Percentiles rank a stretch among this genome's conserved stretches.
These are phyloP conservation scores for Fistulinella prunicolor DNA, from an alignment of 768 basidiomycete species.

Conservation along the genomic window DNA sequence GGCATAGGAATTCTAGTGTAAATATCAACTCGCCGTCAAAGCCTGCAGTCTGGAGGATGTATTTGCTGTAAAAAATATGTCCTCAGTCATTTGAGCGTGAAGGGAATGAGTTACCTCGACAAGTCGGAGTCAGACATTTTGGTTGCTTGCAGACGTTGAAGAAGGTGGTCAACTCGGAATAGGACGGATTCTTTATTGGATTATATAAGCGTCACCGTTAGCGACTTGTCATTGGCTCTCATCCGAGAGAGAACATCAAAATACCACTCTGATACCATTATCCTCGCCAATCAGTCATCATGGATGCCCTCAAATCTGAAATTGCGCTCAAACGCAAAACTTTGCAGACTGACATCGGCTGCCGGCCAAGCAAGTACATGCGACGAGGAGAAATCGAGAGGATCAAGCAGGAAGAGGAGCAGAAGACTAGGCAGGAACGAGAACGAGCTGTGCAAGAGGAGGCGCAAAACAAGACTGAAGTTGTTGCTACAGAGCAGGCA, in stretches of 20 bases:
- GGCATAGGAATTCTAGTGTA: background rate
- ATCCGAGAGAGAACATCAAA: too few species aligned
- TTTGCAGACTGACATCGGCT: slow-evolving; percentile 43
- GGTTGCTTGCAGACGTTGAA: slow-evolving; percentile 38
- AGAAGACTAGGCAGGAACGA: slow-evolving; percentile 30
- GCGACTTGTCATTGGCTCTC: background rate
- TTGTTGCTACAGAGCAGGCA: slow-evolving; percentile 18
- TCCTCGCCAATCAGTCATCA: too few species aligned
- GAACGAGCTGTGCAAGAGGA: slow-evolving; percentile 34
- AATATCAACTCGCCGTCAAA: slow-evolving; percentile 69
- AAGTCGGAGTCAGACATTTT: slow-evolving; percentile 63
- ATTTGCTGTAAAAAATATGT: slow-evolving; percentile 55
- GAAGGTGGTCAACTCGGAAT: slow-evolving; percentile 34
- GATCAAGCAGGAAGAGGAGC: slow-evolving; percentile 47
- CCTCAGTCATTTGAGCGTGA: slow-evolving; percentile 1
- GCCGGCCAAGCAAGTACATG: slow-evolving; percentile 82
- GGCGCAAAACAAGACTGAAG: slow-evolving; percentile 15
- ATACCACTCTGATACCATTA: background rate
- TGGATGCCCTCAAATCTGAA: slow-evolving; percentile 92
- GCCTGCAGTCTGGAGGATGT: slow-evolving; percentile 88
- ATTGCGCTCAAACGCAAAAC: slow-evolving; percentile 86
- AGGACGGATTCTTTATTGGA: slow-evolving; percentile 35
- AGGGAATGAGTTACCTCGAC: slow-evolving; percentile 44
- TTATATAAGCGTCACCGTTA: slow-evolving; percentile 20
- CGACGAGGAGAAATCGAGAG: slow-evolving; percentile 87